Base-by-base conservation (phyloP, 73 alveolate species). In the Symbiodinium pilosum region DNA sequence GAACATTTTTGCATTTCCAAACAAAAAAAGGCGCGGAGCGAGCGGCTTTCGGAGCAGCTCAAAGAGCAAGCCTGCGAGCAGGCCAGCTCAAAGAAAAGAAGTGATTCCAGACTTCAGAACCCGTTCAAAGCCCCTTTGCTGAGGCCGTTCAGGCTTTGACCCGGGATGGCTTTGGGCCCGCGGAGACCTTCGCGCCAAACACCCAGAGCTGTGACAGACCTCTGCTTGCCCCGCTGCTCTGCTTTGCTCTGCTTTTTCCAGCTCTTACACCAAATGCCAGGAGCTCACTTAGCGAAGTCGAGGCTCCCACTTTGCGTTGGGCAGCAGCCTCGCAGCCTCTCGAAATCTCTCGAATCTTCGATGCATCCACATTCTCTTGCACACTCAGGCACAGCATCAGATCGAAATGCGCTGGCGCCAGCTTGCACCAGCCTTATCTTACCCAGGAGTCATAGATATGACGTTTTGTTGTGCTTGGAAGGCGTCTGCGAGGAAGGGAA, bases 321-420 rank as follows among this genome's bases (percentile, higher is more conserved):
- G 87, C 87, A 47, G 59, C 59, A 47, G 59, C 59, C 59, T n/a
- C n/a, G n/a, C n/a, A n/a, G n/a, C n/a, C n/a, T n/a, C n/a, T n/a
- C n/a, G n/a, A n/a, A n/a, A n/a, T n/a, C n/a, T n/a, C n/a, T n/a
- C n/a, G n/a, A n/a, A n/a, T n/a, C n/a, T n/a, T n/a, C n/a, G n/a
- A n/a, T n/a, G n/a, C n/a, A n/a, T n/a, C n/a, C n/a, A n/a, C n/a
- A n/a, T n/a, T 47, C 59, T 47, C 59, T 14, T 47, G 21, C 59
- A 30, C 16, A 38, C 87, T 5, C 30, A 77, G 87, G 93, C 69
- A 30, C 93, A 86, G 52, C 93, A 86, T 16, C 93, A 86, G 93
- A 47, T 86, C 41, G 93, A 86, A 42, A 51, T 38, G 84, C 83
- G 93, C 51, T 86, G 93, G 93, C 52, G 51, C 32, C 84, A 86